Conservation (phyloP, 179 eudicot species). For the Spinacia oleracea region DNA sequence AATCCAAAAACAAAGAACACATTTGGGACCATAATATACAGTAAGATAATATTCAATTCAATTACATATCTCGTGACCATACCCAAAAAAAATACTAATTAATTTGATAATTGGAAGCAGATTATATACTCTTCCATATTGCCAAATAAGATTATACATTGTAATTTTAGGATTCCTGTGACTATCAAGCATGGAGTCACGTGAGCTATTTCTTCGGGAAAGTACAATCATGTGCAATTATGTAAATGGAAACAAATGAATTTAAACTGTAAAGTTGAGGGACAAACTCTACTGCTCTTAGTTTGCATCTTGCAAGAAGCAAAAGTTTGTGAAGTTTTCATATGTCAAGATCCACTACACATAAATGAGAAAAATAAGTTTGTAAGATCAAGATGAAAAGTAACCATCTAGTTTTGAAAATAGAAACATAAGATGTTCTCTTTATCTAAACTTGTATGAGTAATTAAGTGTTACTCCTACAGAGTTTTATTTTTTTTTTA, state of each 20-base stretch:
- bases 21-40: slow-evolving; percentile 27
- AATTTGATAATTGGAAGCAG: slow-evolving; percentile 19
- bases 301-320: slow-evolving; percentile 25
- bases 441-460: too few relatives aligned
- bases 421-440: too few relatives aligned
- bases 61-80: slow-evolving; percentile 35
- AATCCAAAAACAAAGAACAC: slow-evolving; percentile 29
- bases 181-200: slow-evolving; percentile 40
- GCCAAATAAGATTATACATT: slow-evolving; percentile 15
- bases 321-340: slow-evolving; percentile 16
- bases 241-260: slow-evolving; percentile 47
- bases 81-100: slow-evolving; percentile 17
- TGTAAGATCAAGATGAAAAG: not conserved
- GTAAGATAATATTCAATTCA: slow-evolving; percentile 20
- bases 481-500: too few relatives aligned
- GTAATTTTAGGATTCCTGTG: slow-evolving; percentile 34
- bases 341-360: slow-evolving; percentile 14
- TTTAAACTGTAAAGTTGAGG: slow-evolving; percentile 52
- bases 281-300: slow-evolving; percentile 30
- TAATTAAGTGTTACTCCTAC: too few relatives aligned
- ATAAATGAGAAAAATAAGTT: slow-evolving; percentile 15
- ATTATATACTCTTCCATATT: slow-evolving; percentile 12
- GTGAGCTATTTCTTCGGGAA: slow-evolving; percentile 57
- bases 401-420: too few relatives aligned
- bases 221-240: slow-evolving; percentile 68